Evolutionary conservation across 2,329 filamentous ascomycete genomes (phyloP), one percentile per base, ranked within the genome.

Genomic region (Xenoacremonium recifei): DNA sequence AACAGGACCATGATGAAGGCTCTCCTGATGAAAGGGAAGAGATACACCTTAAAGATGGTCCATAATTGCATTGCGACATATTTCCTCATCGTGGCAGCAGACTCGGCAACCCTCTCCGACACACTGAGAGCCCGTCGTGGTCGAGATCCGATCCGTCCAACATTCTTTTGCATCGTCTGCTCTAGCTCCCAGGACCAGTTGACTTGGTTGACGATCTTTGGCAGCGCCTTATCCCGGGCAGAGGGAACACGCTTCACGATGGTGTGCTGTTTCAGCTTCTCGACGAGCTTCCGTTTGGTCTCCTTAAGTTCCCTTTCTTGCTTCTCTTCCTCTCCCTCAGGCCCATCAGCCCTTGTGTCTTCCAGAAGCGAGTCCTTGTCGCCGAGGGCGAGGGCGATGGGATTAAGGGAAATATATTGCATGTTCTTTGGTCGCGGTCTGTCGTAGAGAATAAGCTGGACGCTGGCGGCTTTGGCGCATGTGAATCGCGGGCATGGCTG

Each of bases 171-270:
- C 53, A 99, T 73, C 29, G 96, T 73, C 53, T 83, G 77, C 48
- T 93, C 85, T 43, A 99, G 76, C 65, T 99, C 95, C 71, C 85
- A 90, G 0, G 91, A 89, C 76, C 93, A 99, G 60, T 99, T 99
- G 62, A 97, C 86, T 67, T 97, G 92, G 55, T 91, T 89, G 52
- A 96, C 79, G 44, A 97, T 91, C 42, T 81, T 82, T 4, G 85
- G 78, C 21, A 99, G 72, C 2, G 87, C 85, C 48, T 82, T 78
- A 63, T 99, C 93, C 57, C 96, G 92, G 45, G 84, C 79, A 2
- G 92, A 93, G 3, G 84, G 80, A 3, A 80, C 70, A 59, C 87
- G 87, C 51, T 83, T 83, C 40, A 87, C 73, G 4, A 99, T 89
- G 2, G 87, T 92, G 64, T 99, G 95, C 50, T 89, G 76, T 59